phyloP scores from a whole-genome alignment of 169 alveolate species.

The Blepharisma undulans region DNA sequence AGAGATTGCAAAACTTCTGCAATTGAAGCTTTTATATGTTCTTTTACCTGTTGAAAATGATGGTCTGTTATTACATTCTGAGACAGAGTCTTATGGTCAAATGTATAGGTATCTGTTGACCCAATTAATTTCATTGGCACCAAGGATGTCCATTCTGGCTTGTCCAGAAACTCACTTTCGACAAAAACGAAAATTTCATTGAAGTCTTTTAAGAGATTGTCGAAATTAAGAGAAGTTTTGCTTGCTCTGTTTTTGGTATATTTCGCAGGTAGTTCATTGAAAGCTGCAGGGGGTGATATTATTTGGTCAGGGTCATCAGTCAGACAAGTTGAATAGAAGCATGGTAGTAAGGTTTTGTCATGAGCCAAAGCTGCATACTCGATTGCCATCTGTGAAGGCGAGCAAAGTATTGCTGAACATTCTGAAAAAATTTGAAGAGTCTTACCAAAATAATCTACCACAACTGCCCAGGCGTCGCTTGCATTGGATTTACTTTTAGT shows the following conservation, averaged over 20 bases:
- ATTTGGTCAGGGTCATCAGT: neutral
- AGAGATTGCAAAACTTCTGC: neutral
- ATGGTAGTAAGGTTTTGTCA: neutral
- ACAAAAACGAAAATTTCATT: neutral
- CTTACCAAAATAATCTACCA: neutral
- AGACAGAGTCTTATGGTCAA: neutral
- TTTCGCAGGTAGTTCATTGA: neutral
- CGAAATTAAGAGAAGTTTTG: neutral
- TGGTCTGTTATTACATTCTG: neutral
- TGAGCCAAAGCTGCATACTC: neutral
- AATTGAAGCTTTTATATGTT: neutral
- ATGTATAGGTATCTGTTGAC: neutral
- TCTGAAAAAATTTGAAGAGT: neutral
- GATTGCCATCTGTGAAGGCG: neutral
- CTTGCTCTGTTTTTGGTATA: neutral
- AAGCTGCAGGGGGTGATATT: neutral
- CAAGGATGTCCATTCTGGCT: neutral
- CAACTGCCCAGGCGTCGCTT: neutral
- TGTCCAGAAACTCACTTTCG: neutral
- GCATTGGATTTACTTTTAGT: neutral
- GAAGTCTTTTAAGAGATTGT: neutral
- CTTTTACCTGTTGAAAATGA: neutral
- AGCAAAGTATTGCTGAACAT: neutral
- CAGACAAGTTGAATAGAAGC: neutral
- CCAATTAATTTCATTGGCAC: neutral